phyloP scores from a whole-genome alignment of 1,139 yeast genomes.

The Kluyveromyces sp. region DNA sequence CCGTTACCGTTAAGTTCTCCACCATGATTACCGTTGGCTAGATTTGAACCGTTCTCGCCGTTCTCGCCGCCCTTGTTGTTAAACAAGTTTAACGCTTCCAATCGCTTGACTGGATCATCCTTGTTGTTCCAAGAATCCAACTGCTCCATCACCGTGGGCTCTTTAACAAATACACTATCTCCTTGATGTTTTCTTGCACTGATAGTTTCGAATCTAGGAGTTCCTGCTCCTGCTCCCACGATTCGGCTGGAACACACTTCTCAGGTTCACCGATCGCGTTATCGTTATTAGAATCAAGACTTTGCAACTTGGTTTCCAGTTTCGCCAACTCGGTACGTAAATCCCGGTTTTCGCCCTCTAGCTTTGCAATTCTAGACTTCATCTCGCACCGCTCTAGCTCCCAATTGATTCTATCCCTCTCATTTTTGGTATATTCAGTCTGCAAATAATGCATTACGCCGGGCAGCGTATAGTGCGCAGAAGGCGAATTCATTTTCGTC shows the following conservation, averaged over 20 bases:
- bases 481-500: constrained; percentile 3
- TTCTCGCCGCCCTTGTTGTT: not conserved
- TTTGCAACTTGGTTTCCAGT: constrained; percentile 23
- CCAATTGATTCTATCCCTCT: constrained; percentile 50
- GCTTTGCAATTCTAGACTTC: constrained; percentile 52
- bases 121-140: constrained; percentile 20
- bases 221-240: constrained; percentile 11
- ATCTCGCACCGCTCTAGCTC: constrained; percentile 47
- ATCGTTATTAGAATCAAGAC: constrained; percentile 1
- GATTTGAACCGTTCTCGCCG: not conserved
- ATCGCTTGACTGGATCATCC: constrained; percentile 16
- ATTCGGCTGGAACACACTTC: not conserved
- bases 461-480: constrained; percentile 25
- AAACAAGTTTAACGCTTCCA: constrained; percentile 20
- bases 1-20: not conserved
- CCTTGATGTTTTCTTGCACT: constrained; percentile 30
- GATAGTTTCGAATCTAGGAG: constrained; percentile 22
- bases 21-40: no score
- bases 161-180: constrained; percentile 29
- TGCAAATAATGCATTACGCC: constrained; percentile 54
- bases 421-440: constrained; percentile 49
- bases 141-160: constrained; percentile 22
- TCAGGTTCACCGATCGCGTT: not conserved
- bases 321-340: constrained; percentile 44
- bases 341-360: constrained; percentile 55